These are phyloP conservation scores for Pilatotrama ljubarskyi DNA, from an alignment of 768 basidiomycete genomes.

Conservation along the genomic window DNA sequence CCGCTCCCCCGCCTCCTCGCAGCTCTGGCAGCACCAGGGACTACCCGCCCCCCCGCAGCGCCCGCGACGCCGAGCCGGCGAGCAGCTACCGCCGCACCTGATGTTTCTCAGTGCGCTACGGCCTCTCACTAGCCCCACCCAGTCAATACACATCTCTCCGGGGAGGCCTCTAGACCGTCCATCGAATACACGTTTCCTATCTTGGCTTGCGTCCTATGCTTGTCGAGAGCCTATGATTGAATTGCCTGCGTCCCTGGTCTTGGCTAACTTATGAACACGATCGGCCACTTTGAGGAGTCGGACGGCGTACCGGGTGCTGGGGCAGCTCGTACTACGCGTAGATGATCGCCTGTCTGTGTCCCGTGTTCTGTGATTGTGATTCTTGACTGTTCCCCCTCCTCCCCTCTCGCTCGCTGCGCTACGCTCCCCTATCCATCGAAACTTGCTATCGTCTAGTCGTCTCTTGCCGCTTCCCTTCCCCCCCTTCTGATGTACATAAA, in stretches of 20 bases:
- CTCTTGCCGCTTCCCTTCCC: not conserved
- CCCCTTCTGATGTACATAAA: slow-evolving; percentile 1
- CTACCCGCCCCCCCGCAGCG: slow-evolving; percentile 35
- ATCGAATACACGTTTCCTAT: not conserved
- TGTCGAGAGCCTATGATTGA: no score
- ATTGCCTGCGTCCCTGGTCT: no score
- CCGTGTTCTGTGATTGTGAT: no score
- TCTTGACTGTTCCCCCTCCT: no score
- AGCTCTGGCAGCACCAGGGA: slow-evolving; percentile 38
- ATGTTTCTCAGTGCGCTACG: not conserved
- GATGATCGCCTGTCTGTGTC: no score
- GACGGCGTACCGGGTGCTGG: no score
- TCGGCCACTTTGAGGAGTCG: no score
- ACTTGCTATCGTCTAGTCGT: not conserved
- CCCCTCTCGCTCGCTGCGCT: no score
- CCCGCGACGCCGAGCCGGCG: slow-evolving; percentile 37
- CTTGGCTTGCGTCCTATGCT: not conserved
- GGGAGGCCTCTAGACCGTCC: no score
- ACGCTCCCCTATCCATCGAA: no score
- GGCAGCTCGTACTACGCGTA: no score
- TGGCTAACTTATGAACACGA: no score
- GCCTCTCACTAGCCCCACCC: not conserved
- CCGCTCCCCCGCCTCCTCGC: slow-evolving; percentile 35
- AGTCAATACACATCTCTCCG: not conserved
- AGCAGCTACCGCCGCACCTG: slow-evolving; percentile 30